These are phyloP conservation scores for Penicillium lagena DNA, from an alignment of 495 filamentous ascomycete species.

Conservation along the genomic window DNA sequence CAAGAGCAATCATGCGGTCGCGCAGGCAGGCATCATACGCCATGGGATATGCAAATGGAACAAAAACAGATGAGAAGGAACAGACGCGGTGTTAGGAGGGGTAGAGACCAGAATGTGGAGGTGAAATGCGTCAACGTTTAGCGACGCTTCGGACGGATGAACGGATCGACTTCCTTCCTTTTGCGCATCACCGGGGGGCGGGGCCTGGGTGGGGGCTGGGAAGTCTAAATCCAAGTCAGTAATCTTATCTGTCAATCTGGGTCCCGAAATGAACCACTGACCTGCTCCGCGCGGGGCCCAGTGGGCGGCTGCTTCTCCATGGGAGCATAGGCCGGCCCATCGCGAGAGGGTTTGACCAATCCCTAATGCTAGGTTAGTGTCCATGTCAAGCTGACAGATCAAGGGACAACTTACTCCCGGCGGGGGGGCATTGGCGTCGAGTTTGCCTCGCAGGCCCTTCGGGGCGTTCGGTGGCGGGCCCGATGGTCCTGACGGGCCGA, in stretches of 20 bases:
- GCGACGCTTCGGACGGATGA: slow-evolving; percentile 45
- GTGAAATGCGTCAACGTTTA: slow-evolving; percentile 8
- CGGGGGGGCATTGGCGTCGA: not conserved
- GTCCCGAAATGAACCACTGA: slow-evolving; percentile 7
- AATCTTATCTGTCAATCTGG: too few species aligned
- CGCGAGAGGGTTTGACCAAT: slow-evolving; percentile 34
- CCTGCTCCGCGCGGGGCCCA: slow-evolving; percentile 9
- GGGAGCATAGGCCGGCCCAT: slow-evolving; percentile 24
- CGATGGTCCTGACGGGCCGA: slow-evolving; percentile 5
- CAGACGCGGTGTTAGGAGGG: not conserved
- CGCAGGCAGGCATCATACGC: not conserved
- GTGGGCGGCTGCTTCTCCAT: slow-evolving; percentile 8
- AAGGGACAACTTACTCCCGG: slow-evolving; percentile 23
- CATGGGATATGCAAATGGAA: not conserved
- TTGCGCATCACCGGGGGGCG: slow-evolving; percentile 36
- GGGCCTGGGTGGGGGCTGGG: slow-evolving; percentile 7
- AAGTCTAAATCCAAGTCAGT: slow-evolving; percentile 3
- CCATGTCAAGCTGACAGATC: not conserved
- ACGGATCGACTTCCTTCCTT: slow-evolving; percentile 45
- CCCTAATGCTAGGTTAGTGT: slow-evolving; percentile 14
- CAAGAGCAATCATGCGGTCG: not conserved
- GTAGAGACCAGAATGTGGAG: not conserved
- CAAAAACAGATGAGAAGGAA: not conserved
- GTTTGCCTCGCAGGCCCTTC: slow-evolving; percentile 1
- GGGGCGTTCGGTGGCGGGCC: slow-evolving; percentile 15